These are phyloP conservation scores for Trichosporon faecale DNA, from an alignment of 1,284 basidiomycete genomes.

Conservation along the genomic window DNA sequence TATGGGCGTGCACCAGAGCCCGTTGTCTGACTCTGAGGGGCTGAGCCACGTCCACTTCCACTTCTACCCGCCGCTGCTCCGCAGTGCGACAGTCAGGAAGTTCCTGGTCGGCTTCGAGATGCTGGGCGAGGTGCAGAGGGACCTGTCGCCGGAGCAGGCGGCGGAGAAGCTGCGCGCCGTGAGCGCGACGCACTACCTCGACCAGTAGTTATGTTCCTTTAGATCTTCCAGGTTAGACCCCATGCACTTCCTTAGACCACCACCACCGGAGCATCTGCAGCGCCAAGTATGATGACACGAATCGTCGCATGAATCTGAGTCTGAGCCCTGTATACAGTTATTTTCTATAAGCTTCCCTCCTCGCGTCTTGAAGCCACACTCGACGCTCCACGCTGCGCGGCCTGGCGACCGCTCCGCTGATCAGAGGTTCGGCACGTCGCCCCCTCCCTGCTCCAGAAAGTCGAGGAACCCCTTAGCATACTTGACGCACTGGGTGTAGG, in stretches of 20 bases:
- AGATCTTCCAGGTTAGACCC: too few relatives aligned
- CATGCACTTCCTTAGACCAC: too few relatives aligned
- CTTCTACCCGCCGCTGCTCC: constrained; percentile 80
- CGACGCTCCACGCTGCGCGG: not conserved
- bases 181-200: constrained; percentile 58
- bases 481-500: constrained; percentile 52
- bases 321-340: not conserved
- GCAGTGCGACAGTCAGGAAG: constrained; percentile 79
- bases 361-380: too few relatives aligned
- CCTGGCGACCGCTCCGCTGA: not conserved
- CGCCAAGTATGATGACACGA: too few relatives aligned
- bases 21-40: constrained; percentile 55
- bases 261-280: too few relatives aligned
- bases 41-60: constrained; percentile 74
- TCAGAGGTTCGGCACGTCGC: constrained; percentile 23
- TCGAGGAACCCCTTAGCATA: constrained; percentile 50
- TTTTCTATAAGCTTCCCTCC: not conserved
- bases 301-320: not conserved
- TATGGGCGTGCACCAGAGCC: constrained; percentile 89
- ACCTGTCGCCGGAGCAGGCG: constrained; percentile 86
- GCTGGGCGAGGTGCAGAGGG: constrained; percentile 86
- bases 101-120: constrained; percentile 94
- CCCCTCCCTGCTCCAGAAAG: constrained; percentile 33
- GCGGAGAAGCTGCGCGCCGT: constrained; percentile 63
- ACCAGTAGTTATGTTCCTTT: constrained; percentile 20